Base-by-base conservation (phyloP, 2,329 filamentous ascomycete species). In the Alternaria consortialis region DNA sequence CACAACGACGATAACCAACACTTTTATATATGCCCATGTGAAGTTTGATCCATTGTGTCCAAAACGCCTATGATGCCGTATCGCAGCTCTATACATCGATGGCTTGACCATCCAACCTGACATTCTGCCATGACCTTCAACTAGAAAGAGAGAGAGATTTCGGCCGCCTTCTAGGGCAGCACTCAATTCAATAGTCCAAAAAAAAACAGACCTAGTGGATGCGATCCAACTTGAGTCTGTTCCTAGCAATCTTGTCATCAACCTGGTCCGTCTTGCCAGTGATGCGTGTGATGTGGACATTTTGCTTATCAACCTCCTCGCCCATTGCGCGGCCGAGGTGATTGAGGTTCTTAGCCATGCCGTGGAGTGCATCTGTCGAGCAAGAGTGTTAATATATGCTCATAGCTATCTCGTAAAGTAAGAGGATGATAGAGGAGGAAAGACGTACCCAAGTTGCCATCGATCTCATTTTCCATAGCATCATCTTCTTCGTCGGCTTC, bases 231-330 rank as follows among this genome's bases (percentile, higher is more conserved):
- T 88, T 86, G 71, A 90, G 88, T 66, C 90, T 85, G 82, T 94
- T 94, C 86, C 92, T 88, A 60, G 88, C 88, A 71, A 94, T 91
- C 74, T 91, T 87, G 68, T 94, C 91, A 51, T 77, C 75, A 86
- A 97, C 91, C 70, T 84, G 86, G 77, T 97, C 93, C 80, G 90
- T 94, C 92, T 96, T 96, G 67, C 83, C 83, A 66, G 87, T 91
- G 74, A 97, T 92, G 60, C 89, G 86, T 64, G 91, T 89, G 73
- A 97, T 90, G 72, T 89, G 85, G 71, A 86, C 85, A 79, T 96
- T 96, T 81, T 96, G 91, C 59, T 86, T 82, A 63, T 92, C 89
- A 25, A 95, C 85, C 76, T 95, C 92, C 47, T 86, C 83, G 48
- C 90, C 90, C 73, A 93, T 94, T 46, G 90, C 91, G 67, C 85